These are phyloP conservation scores for Mycena haematopus DNA, from an alignment of 768 basidiomycete species.

Conservation along the genomic window DNA sequence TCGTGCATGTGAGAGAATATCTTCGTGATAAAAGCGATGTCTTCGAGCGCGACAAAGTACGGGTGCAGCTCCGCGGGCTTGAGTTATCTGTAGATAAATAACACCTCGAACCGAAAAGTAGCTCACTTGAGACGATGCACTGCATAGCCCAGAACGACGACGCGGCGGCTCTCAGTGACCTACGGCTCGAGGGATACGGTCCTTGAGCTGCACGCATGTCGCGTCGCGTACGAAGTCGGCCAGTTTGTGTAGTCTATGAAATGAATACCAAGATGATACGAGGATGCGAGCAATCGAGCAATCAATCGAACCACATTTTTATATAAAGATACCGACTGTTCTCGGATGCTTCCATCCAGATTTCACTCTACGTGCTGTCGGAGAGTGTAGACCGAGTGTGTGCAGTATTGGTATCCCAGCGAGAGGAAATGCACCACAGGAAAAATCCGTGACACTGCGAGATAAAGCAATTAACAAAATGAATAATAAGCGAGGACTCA, in stretches of 20 bases:
- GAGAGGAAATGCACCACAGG: not conserved
- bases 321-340: slow-evolving; percentile 7
- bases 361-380: slow-evolving; percentile 9
- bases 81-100: no score
- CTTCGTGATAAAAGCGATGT: slow-evolving; percentile 21
- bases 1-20: slow-evolving; percentile 23
- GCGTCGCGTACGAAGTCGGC: not conserved
- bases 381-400: slow-evolving; percentile 1
- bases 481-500: not conserved
- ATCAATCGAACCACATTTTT: not conserved
- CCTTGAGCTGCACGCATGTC: slow-evolving; percentile 9
- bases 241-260: slow-evolving; percentile 5
- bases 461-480: not conserved
- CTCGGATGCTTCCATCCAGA: not conserved
- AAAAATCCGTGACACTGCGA: no score
- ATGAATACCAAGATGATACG: not conserved
- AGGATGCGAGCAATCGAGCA: no score
- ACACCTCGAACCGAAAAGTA: no score
- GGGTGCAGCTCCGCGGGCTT: slow-evolving; percentile 1
- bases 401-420: not conserved
- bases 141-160: slow-evolving; percentile 17
- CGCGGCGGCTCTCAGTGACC: slow-evolving; percentile 20
- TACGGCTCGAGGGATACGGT: slow-evolving; percentile 14
- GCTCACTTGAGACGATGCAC: slow-evolving; percentile 22
- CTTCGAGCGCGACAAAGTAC: slow-evolving; percentile 17